Conservation (phyloP, 805 yeast species). For the Yamadazyma tumulicola region DNA sequence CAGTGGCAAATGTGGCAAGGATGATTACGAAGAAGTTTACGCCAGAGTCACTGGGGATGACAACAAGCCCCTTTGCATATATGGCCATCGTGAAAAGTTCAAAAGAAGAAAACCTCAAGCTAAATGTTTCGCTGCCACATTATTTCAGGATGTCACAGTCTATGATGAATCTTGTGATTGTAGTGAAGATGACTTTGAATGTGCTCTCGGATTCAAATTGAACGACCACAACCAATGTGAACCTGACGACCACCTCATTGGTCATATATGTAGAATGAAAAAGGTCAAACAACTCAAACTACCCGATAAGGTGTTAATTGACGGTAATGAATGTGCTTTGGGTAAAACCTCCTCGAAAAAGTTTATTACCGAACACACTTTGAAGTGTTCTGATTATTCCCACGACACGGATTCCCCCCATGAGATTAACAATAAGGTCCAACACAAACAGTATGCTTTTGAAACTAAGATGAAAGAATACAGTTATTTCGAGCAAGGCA, state of each 20-base stretch:
- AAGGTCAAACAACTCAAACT: constrained; percentile 21
- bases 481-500: constrained; percentile 56
- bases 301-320: constrained; percentile 39
- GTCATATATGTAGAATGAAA: constrained; percentile 20
- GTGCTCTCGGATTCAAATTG: constrained; percentile 47
- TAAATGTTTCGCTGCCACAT: constrained; percentile 54
- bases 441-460: constrained; percentile 40
- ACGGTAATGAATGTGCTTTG: constrained; percentile 44
- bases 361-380: constrained; percentile 21
- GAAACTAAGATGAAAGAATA: constrained; percentile 54
- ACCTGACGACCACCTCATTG: constrained; percentile 23
- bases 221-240: constrained; percentile 46
- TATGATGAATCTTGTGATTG: constrained; percentile 62
- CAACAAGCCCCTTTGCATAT: constrained; percentile 49
- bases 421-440: constrained; percentile 24
- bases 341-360: constrained; percentile 20
- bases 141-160: constrained; percentile 44
- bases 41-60: constrained; percentile 42
- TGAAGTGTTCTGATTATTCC: constrained; percentile 35
- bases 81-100: constrained; percentile 66
- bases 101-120: constrained; percentile 62
- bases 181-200: constrained; percentile 64
- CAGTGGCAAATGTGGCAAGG: constrained; percentile 41
- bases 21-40: constrained; percentile 65
- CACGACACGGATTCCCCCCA: constrained; percentile 13